These are phyloP conservation scores for Trametes polyzona DNA, from an alignment of 1,284 basidiomycete species.

Conservation along the genomic window DNA sequence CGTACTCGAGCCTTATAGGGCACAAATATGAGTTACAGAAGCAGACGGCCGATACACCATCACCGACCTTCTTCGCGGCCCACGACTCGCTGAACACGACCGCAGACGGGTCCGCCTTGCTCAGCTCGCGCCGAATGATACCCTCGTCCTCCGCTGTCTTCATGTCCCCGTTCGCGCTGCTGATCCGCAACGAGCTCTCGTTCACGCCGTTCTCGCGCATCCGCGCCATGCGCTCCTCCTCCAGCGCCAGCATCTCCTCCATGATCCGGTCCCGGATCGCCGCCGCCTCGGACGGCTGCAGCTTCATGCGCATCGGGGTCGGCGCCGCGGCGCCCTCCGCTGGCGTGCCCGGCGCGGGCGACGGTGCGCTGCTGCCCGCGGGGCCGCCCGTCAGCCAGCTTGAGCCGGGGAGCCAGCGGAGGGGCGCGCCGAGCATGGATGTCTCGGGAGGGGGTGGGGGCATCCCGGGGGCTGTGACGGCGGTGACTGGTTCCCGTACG, in stretches of 20 bases:
- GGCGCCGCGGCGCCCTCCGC: slow-evolving; percentile 31
- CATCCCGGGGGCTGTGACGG: slow-evolving; percentile 41
- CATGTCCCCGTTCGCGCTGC: slow-evolving; percentile 42
- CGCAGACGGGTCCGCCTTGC: slow-evolving; percentile 96
- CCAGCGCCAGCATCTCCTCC: slow-evolving; percentile 97
- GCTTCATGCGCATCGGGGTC: slow-evolving; percentile 55
- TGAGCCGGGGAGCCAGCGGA: slow-evolving; percentile 69
- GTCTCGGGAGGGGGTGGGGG: slow-evolving; percentile 33
- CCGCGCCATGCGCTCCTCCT: slow-evolving; percentile 94
- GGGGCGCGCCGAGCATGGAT: slow-evolving; percentile 36
- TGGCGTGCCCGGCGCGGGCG: slow-evolving; percentile 33
- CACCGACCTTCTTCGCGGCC: slow-evolving; percentile 84
- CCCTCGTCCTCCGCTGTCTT: slow-evolving; percentile 88
- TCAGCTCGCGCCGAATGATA: slow-evolving; percentile 91
- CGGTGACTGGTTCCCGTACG: slow-evolving; percentile 52
- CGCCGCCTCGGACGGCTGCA: slow-evolving; percentile 82
- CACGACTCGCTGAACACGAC: slow-evolving; percentile 96
- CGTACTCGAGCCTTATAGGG: slow-evolving; percentile 85
- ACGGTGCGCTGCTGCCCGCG: slow-evolving; percentile 34
- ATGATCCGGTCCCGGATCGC: slow-evolving; percentile 96
- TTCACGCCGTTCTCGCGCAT: slow-evolving; percentile 79
- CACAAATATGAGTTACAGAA: slow-evolving; percentile 13
- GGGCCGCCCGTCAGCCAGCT: slow-evolving; percentile 35
- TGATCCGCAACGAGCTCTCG: slow-evolving; percentile 59
- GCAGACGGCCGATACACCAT: neutral